Base-by-base conservation (phyloP, 2,329 filamentous ascomycete genomes). In the Aspergillus carbonarius region DNA sequence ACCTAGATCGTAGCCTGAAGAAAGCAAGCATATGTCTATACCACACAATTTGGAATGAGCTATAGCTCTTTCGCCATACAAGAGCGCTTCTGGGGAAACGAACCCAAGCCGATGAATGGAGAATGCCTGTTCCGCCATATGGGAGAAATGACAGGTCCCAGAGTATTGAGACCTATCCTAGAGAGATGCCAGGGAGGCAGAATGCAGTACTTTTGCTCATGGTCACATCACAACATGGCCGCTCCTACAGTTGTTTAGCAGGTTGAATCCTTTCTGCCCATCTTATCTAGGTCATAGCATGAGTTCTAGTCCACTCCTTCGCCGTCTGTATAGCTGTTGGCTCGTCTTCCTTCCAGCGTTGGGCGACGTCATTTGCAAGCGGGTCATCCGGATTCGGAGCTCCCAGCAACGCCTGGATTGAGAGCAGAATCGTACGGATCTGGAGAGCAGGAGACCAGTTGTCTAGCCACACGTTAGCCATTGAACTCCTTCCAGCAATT, bases 391-490 rank as follows among this genome's bases (percentile, higher is more conserved):
- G 95, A 78, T 99, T 99, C 13, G 95, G 95, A 5, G 95, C 93
- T 46, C 95, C 95, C 13, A 99, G 87, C 23, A 99, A 85, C 52
- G 95, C 95, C 78, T 99, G 96, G 74, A 99, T 99, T 9, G 93
- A 98, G 55, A 99, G 87, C n/a, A 99, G 86, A 66, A 99, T 99
- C 6, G 95, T 99, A 64, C 95, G 89, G 74, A 99, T 99, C 78
- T 99, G 95, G 32, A 99, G 85, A 13, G 96, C 95, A 5, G 95
- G 95, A 20, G 93, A 98, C 95, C 95, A 99, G 83, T 99, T 99
- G 76, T 93, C 93, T 97, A 55, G 44, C 23, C 13, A 32, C 44
- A 48, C 57, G 60, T 69, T 58, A 64, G 69, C 62, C 54, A 50
- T 44, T 35, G n/a, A 35, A 17, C 34, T 42, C 25, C 20, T 6